Base-by-base conservation (phyloP, 2,329 filamentous ascomycete species). In the Exophiala alcalophila region DNA sequence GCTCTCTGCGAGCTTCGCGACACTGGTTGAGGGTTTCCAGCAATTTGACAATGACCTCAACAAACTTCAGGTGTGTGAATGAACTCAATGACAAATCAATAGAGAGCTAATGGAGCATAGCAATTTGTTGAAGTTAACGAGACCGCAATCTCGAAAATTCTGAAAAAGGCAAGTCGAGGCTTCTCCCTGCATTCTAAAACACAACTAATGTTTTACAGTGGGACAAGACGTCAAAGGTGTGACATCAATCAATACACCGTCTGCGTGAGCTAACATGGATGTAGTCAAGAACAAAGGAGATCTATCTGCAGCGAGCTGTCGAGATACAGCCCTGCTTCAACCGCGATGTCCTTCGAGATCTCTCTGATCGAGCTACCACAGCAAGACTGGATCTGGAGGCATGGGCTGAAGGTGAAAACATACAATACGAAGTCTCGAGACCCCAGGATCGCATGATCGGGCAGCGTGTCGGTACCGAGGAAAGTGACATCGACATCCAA, bases 241-340 rank as follows among this genome's bases (percentile, higher is more conserved):
- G 65, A 42, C 34, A 24, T 57, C 41, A 40, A 21, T 7, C 21
- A 11, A 10, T 20, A 27, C 30, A 5, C 32, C 31, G 47, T 52
- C 21, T 36, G 20, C 25, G 36, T 23, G 44, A 46, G 59, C 67
- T 67, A 57, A 69, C 56, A 12, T 20, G 20, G 39, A 27, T 29
- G 23, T 63, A 82, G 76, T 97, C 91, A 37, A 91, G 91, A 65
- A 96, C 92, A 47, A 98, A 98, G 66, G 92, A 97, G 68, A 78
- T 97, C 27, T 98, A 97, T 62, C 81, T 98, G 24, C 94, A 94
- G 7, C 79, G 92, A 47, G 92, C 92, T 6, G 91, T 98, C 50
- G 92, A 98, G 65, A 90, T 97, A 5, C 92, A 97, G 60, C 92
- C 92, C 5, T 97, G 94, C 65, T 98, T 97, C 76, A 97, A 98